phyloP scores from a whole-genome alignment of 257 asterid genomes.

The Lycium ferocissimum region DNA sequence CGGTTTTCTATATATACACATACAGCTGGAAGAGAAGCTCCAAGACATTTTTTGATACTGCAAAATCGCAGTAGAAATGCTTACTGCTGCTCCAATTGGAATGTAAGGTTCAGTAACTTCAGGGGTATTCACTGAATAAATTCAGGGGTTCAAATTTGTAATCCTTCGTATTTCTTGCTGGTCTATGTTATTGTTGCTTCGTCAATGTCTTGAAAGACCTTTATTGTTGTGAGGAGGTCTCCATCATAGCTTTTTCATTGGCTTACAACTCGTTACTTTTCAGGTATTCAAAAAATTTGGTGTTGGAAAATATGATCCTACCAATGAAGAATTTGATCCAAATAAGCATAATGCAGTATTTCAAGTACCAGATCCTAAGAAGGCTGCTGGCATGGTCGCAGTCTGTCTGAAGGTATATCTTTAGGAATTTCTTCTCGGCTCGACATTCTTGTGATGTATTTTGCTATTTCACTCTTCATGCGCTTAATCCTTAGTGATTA shows the following conservation, averaged over 20 bases:
- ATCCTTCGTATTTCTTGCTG: background rate
- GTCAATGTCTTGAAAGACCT: constrained; percentile 10
- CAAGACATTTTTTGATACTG: background rate
- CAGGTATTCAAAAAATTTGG: constrained; percentile 90
- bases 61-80: background rate
- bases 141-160: background rate
- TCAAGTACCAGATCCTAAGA: constrained; percentile 92
- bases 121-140: background rate
- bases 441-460: background rate
- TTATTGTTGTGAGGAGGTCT: background rate
- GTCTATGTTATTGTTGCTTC: constrained; percentile 17
- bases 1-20: background rate
- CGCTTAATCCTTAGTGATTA: background rate
- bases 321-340: constrained; percentile 86
- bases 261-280: background rate
- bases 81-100: background rate
- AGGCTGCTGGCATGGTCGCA: constrained; percentile 76
- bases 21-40: background rate
- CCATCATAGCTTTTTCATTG: background rate
- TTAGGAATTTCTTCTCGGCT: background rate
- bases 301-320: constrained; percentile 69
- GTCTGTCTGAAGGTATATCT: constrained; percentile 83
- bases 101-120: background rate
- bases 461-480: background rate
- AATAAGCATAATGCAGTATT: constrained; percentile 92